phyloP scores from a whole-genome alignment of 495 filamentous ascomycete species.

The Talaromyces stipitatus region DNA sequence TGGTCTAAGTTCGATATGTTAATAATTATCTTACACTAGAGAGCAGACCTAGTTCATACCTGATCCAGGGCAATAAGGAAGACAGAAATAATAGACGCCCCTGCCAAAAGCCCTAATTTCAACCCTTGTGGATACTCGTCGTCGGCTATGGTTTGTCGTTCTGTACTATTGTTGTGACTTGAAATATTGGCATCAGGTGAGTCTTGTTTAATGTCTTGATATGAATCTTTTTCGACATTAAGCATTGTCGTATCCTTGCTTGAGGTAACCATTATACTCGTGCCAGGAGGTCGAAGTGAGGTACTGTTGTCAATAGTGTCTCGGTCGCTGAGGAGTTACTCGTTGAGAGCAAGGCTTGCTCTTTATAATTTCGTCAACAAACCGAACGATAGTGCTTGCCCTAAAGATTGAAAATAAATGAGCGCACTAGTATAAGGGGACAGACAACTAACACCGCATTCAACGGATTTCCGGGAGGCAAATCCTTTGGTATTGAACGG shows the following conservation, averaged over 20 bases:
- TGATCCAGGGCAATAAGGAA: constrained; percentile 54
- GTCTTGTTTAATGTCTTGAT: background rate
- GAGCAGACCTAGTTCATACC: background rate
- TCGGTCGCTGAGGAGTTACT: too few species aligned
- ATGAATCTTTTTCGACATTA: background rate
- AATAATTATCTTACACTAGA: background rate
- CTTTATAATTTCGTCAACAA: too few species aligned
- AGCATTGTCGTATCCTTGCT: background rate
- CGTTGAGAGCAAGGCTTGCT: too few species aligned
- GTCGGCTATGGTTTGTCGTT: background rate
- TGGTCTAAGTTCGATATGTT: constrained; percentile 2
- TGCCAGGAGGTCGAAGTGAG: too few species aligned
- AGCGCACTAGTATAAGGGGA: background rate
- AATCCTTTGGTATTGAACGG: background rate
- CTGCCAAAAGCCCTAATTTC: background rate
- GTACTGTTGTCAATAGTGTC: too few species aligned
- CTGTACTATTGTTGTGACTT: background rate
- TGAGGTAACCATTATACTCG: too few species aligned
- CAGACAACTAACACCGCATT: background rate
- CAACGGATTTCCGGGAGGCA: background rate
- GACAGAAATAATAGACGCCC: constrained; percentile 21
- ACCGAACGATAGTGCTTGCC: too few species aligned
- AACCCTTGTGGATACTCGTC: background rate
- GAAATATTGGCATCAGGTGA: background rate
- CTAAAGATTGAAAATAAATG: too few species aligned